Base-by-base conservation (phyloP, 345 rosid genomes). In the Melaleuca alternifolia region DNA sequence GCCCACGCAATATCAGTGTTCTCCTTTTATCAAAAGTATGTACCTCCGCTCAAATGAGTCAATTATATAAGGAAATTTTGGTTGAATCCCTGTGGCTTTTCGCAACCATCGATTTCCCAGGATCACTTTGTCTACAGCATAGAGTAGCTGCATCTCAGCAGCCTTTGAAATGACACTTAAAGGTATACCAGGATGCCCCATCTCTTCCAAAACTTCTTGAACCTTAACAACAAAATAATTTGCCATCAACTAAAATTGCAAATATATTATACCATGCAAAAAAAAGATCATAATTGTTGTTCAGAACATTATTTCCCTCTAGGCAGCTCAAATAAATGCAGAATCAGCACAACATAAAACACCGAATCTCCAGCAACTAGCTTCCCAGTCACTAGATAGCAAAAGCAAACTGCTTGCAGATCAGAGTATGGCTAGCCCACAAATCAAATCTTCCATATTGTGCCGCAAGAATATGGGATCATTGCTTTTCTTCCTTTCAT, bases 41-140 rank as follows among this genome's bases (percentile, higher is more conserved):
- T 92, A 95, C 99, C 99, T 94, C 90, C 92, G 94, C 92, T 97
- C 98, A 89, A 97, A 97, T 50, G 99, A 94, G 91, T 97, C 99
- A 5, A 97, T 95, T 88, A 95, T 87, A 85, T 97, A 96, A 46
- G 99, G 98, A 91, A 94, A 95, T 88, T 94, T 92, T 33, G 99
- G 99, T 87, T 97, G 99, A 90, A 97, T 96, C 61, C 99, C 99
- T 18, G 97, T 92, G 51, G 95, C 96, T 92, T 95, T 97, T 61
- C 99, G 95, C 88, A 96, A 91, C 99, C 99, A 96, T 92, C 97
- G 92, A 86, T 95, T 94, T 77, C 99, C 99, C 53, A 97, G 86
- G 53, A 97, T 93, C 83, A 94, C 92, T 89, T 87, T 96, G 86
- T 97, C 99, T 41, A 97, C 94, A 10, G 96, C 95, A 88, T 96